phyloP scores from a whole-genome alignment of 1,284 basidiomycete species.

The Bjerkandera adusta region DNA sequence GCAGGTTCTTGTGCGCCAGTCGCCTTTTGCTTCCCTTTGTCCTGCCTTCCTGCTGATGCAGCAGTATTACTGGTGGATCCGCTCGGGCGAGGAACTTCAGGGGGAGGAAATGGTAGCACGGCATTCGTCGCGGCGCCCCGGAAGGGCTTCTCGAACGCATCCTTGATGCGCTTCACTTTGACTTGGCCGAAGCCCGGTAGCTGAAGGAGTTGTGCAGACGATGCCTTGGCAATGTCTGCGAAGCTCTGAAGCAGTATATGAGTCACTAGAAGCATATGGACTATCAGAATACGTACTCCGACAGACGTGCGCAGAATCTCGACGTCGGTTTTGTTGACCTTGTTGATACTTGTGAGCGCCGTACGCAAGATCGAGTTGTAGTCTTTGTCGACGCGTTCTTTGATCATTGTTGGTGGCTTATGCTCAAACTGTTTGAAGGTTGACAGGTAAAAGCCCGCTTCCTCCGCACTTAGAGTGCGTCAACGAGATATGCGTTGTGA shows the following conservation, averaged over 20 bases:
- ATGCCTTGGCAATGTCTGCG: constrained; percentile 71
- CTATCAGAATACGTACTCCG: constrained; percentile 63
- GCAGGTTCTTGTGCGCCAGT: constrained; percentile 14
- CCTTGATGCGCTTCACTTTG: constrained; percentile 84
- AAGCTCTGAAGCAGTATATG: constrained; percentile 63
- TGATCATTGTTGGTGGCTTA: constrained; percentile 91
- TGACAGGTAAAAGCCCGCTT: constrained; percentile 89
- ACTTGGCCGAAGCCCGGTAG: constrained; percentile 95
- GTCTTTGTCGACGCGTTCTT: constrained; percentile 89
- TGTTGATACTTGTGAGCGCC: constrained; percentile 88
- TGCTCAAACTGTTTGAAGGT: constrained; percentile 94
- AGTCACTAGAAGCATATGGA: background rate
- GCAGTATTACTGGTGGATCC: background rate
- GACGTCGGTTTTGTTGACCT: constrained; percentile 98
- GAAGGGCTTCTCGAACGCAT: constrained; percentile 78
- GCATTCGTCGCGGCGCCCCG: constrained; percentile 59
- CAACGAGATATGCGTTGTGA: background rate
- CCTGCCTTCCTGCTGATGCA: background rate
- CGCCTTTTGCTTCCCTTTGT: constrained; percentile 17
- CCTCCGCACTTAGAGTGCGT: constrained; percentile 62
- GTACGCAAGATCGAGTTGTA: constrained; percentile 81
- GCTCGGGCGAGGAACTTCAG: background rate
- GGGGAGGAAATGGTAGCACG: constrained; percentile 36
- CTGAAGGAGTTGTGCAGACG: constrained; percentile 72
- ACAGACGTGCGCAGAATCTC: constrained; percentile 91